Evolutionary conservation across 2,329 filamentous ascomycete species (phyloP).

Genomic region (Sclerotinia sclerotiorum): DNA sequence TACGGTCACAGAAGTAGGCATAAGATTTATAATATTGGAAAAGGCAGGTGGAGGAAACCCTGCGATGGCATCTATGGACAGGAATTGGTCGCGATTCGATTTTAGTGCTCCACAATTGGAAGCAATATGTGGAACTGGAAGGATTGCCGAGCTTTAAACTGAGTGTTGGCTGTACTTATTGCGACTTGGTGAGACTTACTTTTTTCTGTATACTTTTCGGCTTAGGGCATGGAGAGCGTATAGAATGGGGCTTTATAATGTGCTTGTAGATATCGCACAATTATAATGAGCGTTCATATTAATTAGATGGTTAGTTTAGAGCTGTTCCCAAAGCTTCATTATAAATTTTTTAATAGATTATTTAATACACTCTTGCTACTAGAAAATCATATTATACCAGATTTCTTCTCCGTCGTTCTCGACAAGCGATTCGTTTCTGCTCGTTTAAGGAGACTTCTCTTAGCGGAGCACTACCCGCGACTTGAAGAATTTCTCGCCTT

Average conservation of each 20-base stretch:
- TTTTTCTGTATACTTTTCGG: background rate
- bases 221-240: background rate
- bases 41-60: slow-evolving; percentile 35
- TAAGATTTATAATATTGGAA: slow-evolving; percentile 76
- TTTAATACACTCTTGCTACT: background rate
- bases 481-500: background rate
- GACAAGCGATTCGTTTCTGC: background rate
- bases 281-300: slow-evolving; percentile 6
- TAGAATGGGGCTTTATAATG: background rate
- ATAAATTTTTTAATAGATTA: background rate
- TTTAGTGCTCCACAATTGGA: slow-evolving; percentile 36
- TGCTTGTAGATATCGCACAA: background rate
- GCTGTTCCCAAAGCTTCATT: background rate
- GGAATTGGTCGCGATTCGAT: slow-evolving; percentile 37
- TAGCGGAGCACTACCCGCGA: background rate
- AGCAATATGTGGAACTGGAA: slow-evolving; percentile 39
- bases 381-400: background rate
- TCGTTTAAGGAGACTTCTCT: too few species aligned
- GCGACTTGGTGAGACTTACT: background rate
- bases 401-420: background rate
- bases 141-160: slow-evolving; percentile 30
- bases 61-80: slow-evolving; percentile 6
- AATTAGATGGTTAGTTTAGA: background rate
- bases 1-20: slow-evolving; percentile 82
- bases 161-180: background rate